These are phyloP conservation scores for Pycnococcus provasolii DNA, from an alignment of 139 green algal species.

Conservation along the genomic window DNA sequence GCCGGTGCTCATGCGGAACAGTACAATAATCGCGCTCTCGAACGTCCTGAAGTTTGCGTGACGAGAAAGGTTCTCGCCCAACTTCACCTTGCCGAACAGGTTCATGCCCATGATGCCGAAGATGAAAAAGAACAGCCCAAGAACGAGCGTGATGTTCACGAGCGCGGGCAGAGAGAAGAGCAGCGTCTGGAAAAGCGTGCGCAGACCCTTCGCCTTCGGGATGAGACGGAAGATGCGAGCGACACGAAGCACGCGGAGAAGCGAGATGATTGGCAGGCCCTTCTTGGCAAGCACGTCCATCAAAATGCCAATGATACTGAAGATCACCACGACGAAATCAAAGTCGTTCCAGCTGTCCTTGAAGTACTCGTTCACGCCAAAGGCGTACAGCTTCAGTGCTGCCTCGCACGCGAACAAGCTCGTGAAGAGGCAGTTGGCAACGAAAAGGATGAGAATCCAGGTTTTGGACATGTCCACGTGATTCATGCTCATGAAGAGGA, in stretches of 20 bases:
- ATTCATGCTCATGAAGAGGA: slow-evolving; percentile 39
- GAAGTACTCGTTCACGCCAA: slow-evolving; percentile 41
- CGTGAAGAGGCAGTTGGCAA: slow-evolving; percentile 45
- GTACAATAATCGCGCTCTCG: slow-evolving; percentile 37
- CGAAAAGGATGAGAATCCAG: slow-evolving; percentile 27
- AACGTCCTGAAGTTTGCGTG: slow-evolving; percentile 64
- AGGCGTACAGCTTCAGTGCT: slow-evolving; percentile 37
- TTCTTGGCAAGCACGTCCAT: slow-evolving; percentile 29
- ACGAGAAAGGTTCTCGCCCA: slow-evolving; percentile 20
- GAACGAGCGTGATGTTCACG: slow-evolving; percentile 51
- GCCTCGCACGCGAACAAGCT: slow-evolving; percentile 48
- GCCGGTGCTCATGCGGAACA: slow-evolving; percentile 44
- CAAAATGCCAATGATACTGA: slow-evolving; percentile 35
- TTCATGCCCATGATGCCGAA: slow-evolving; percentile 68
- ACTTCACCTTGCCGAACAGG: slow-evolving; percentile 54
- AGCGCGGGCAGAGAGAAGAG: slow-evolving; percentile 52
- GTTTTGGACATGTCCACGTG: slow-evolving; percentile 33
- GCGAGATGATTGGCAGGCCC: slow-evolving; percentile 40
- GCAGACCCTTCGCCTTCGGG: slow-evolving; percentile 53
- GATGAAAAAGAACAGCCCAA: slow-evolving; percentile 68
- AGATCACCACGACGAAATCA: slow-evolving; percentile 46
- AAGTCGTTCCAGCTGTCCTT: slow-evolving; percentile 56
- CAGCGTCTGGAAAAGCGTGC: slow-evolving; percentile 55
- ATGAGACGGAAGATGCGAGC: slow-evolving; percentile 57
- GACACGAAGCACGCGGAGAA: slow-evolving; percentile 56